Evolutionary conservation across 1,284 basidiomycete species (phyloP).

Genomic region (Athelia psychrophila): DNA sequence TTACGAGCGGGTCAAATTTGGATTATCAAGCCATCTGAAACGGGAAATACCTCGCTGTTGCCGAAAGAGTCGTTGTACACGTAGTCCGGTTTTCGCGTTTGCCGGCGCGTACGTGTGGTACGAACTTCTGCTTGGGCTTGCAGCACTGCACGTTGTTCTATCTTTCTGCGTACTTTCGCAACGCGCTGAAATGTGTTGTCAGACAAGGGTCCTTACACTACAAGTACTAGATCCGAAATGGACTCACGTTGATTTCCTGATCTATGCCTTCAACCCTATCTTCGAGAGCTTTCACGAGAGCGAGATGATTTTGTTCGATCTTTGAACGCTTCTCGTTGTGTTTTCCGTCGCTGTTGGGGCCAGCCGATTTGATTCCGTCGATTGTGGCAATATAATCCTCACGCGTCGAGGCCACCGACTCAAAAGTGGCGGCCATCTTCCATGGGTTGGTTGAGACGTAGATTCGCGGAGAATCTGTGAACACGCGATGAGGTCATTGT

Average conservation of each 20-base stretch:
- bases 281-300: slow-evolving; percentile 60
- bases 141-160: slow-evolving; percentile 62
- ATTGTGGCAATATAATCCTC: slow-evolving; percentile 66
- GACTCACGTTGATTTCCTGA: slow-evolving; percentile 64
- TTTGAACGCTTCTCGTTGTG: slow-evolving; percentile 47
- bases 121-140: slow-evolving; percentile 73
- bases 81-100: slow-evolving; percentile 72
- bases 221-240: slow-evolving; percentile 4
- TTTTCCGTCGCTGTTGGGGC: slow-evolving; percentile 45
- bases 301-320: slow-evolving; percentile 53
- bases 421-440: slow-evolving; percentile 76
- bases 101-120: slow-evolving; percentile 70
- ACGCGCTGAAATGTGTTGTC: slow-evolving; percentile 52
- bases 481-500: slow-evolving; percentile 24
- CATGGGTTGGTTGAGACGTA: slow-evolving; percentile 82
- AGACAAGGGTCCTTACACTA: slow-evolving; percentile 13
- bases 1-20: not conserved
- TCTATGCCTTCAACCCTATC: slow-evolving; percentile 62
- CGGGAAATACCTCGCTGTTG: slow-evolving; percentile 55
- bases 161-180: slow-evolving; percentile 60
- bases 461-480: slow-evolving; percentile 72
- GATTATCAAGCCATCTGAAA: slow-evolving; percentile 2
- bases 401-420: slow-evolving; percentile 61
- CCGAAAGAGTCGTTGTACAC: slow-evolving; percentile 60
- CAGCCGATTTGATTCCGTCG: slow-evolving; percentile 52